Evolutionary conservation across 2,329 filamentous ascomycete species (phyloP).

Genomic region (Botrytis pseudocinerea): DNA sequence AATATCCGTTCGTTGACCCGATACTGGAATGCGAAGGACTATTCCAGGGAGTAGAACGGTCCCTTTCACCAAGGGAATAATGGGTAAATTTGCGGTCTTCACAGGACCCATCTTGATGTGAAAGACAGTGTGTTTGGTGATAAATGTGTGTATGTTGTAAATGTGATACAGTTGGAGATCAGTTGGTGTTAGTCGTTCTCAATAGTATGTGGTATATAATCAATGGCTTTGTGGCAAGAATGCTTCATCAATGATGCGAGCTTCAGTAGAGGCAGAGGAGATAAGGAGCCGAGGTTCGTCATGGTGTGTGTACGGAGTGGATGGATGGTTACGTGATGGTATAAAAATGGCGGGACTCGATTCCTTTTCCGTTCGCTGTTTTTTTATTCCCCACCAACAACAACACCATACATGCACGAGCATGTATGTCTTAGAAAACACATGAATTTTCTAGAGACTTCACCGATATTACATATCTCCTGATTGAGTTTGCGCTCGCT

Average conservation of each 20-base stretch:
- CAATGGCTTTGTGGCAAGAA: conserved; percentile 1
- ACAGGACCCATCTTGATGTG: conserved; percentile 13
- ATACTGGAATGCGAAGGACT: conserved; percentile 79
- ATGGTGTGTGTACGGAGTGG: background rate
- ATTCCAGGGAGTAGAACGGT: conserved; percentile 83
- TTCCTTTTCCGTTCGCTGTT: background rate
- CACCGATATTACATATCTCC: conserved; percentile 16
- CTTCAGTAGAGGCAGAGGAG: background rate
- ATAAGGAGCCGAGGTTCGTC: conserved; percentile 18
- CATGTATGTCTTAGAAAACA: conserved; percentile 12
- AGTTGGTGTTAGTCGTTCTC: background rate
- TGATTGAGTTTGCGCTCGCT: background rate
- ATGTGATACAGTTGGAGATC: background rate
- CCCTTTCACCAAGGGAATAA: conserved; percentile 80
- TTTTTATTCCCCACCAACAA: conserved; percentile 14
- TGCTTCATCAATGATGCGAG: background rate
- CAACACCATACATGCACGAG: conserved; percentile 8
- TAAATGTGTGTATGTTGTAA: background rate
- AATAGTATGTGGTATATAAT: background rate
- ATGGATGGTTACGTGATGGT: background rate
- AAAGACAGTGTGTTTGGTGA: background rate
- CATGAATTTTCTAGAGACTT: background rate
- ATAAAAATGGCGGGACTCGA: background rate
- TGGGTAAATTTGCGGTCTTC: conserved; percentile 53
- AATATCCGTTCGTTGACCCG: conserved; percentile 78